These are phyloP conservation scores for Epicoccum sorghinum DNA, from an alignment of 2,329 filamentous ascomycete species.

Conservation along the genomic window DNA sequence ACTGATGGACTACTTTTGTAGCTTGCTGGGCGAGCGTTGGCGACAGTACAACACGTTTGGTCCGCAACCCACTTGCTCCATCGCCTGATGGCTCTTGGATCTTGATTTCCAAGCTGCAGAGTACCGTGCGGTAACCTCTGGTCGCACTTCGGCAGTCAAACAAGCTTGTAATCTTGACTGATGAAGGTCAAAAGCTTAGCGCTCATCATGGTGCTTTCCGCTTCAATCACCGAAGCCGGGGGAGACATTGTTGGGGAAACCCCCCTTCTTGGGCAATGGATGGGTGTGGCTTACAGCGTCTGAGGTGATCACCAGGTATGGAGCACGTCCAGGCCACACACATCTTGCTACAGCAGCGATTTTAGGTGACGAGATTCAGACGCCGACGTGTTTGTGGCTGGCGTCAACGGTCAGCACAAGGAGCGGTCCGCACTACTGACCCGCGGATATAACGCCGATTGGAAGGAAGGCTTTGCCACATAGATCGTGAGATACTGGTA, in stretches of 20 bases:
- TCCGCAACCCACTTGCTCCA: not conserved
- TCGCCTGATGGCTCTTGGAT: too few species aligned
- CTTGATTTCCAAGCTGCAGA: too few species aligned
- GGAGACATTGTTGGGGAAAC: too few species aligned
- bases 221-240: too few species aligned
- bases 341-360: not conserved
- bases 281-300: conserved; percentile 1
- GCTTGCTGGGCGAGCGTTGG: not conserved
- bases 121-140: too few species aligned
- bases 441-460: not conserved
- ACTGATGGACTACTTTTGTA: not conserved
- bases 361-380: not conserved
- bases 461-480: not conserved
- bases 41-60: not conserved
- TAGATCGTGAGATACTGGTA: too few species aligned
- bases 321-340: not conserved
- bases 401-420: not conserved
- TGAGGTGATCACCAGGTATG: not conserved
- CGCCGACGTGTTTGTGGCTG: conserved; percentile 5
- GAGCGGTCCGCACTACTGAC: not conserved
- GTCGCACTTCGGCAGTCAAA: too few species aligned
- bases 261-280: not conserved
- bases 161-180: too few species aligned
- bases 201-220: too few species aligned
- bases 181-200: too few species aligned